phyloP scores from a whole-genome alignment of 2,329 filamentous ascomycete genomes.

The Penicillium sp. region DNA sequence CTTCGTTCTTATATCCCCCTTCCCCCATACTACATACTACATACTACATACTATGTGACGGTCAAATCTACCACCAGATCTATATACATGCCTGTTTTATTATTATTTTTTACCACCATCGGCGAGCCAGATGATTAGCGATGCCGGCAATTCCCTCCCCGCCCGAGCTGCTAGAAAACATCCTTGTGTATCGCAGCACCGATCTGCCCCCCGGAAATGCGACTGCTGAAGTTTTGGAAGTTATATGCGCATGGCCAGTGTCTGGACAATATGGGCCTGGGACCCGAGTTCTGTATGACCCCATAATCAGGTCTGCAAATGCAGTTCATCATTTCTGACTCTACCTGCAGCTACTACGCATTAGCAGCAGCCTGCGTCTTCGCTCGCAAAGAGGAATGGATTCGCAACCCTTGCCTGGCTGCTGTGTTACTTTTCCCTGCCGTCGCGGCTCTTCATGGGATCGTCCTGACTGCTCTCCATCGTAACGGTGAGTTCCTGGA shows the following conservation, averaged over 20 bases:
- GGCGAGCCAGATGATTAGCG: slow-evolving; percentile 9
- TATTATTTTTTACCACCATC: background rate
- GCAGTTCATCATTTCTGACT: slow-evolving; percentile 1
- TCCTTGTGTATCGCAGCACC: slow-evolving; percentile 15
- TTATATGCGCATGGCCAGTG: slow-evolving; percentile 44
- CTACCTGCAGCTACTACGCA: slow-evolving; percentile 54
- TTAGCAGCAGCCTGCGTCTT: slow-evolving; percentile 61
- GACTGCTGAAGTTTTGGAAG: slow-evolving; percentile 27
- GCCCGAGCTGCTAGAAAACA: slow-evolving; percentile 4
- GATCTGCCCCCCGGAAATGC: slow-evolving; percentile 17
- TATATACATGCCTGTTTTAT: slow-evolving; percentile 2
- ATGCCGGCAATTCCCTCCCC: slow-evolving; percentile 20
- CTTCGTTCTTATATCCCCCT: background rate
- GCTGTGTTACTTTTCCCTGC: slow-evolving; percentile 60
- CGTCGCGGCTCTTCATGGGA: slow-evolving; percentile 60
- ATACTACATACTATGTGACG: background rate
- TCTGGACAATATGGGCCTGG: slow-evolving; percentile 43
- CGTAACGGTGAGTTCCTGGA: slow-evolving; percentile 48
- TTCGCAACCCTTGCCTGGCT: slow-evolving; percentile 60
- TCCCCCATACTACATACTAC: background rate
- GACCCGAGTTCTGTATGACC: slow-evolving; percentile 38
- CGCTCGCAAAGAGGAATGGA: slow-evolving; percentile 58
- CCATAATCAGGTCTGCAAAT: background rate
- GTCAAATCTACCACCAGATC: background rate
- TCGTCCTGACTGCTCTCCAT: slow-evolving; percentile 58